Evolutionary conservation across 352 stramenopile genomes (phyloP), one percentile per base, ranked within the genome.

Genomic region (Phytophthora pistaciae): DNA sequence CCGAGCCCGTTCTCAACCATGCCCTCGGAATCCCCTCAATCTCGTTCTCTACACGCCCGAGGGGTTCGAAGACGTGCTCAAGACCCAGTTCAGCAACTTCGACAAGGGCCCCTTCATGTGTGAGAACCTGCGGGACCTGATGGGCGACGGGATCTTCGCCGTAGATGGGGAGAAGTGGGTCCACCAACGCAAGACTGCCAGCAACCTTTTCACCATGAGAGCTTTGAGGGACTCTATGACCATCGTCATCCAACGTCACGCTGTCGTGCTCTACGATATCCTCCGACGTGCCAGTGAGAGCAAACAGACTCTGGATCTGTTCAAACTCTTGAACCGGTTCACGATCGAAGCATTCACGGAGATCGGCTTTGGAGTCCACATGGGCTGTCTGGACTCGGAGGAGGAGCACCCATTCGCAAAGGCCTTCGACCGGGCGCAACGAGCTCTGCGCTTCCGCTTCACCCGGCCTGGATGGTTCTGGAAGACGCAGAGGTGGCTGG

Each of bases 121-220:
- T 25, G 66, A 75, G 11, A 74, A 69, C 25, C 21, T 90, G 31
- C 46, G 46, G 2, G 78, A 91, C 40, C 50, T 94, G 14, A 58
- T 93, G 6, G 83, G 85, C 52, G 38, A 86, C n/a, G 88, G 88
- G 56, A 91, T 95, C 68, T 92, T 95, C 50, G 69, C 68, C 3
- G 67, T 78, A 3, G 84, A 95, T 56, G 83, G 81, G 23, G 60
- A 70, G 10, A 38, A 55, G 31, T 95, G 88, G 86, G 64, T 79
- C 23, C 69, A 85, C 36, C 88, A 95, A 66, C 83, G 88, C 63
- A 95, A 95, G 70, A 88, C 73, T 1, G 86, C 90, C 61, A 96
- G 84, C 52, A 87, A 96, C 50, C 87, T 98, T 16, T 95, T 96
- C 53, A 92, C 83, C 9, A 82, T 68, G 48, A 70, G 72, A 0